Percentiles rank a stretch among this genome's conserved stretches.
Conservation (phyloP, 768 basidiomycete species). For the Kwoniella sp. region DNA sequence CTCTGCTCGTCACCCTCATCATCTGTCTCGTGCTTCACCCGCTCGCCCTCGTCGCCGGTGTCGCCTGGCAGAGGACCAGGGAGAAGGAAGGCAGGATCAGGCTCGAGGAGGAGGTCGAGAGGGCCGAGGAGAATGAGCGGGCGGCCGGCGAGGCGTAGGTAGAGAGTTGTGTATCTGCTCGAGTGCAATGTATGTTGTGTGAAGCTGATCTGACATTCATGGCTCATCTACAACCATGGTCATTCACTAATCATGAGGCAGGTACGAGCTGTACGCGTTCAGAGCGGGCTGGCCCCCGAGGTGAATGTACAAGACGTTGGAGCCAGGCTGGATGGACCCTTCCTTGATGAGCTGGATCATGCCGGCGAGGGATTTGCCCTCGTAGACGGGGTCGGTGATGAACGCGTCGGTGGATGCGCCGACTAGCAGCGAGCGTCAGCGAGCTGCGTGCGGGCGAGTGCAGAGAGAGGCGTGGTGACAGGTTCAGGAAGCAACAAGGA, state of each 20-base stretch:
- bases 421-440: no score
- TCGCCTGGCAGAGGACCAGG: slow-evolving; percentile 47
- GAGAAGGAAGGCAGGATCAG: slow-evolving; percentile 50
- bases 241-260: slow-evolving; percentile 19
- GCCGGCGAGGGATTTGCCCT: slow-evolving; percentile 31
- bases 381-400: slow-evolving; percentile 34
- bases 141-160: slow-evolving; percentile 19
- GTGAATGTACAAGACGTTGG: slow-evolving; percentile 34
- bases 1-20: slow-evolving; percentile 49
- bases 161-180: background rate
- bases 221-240: no score
- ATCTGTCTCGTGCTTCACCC: slow-evolving; percentile 50
- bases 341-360: slow-evolving; percentile 32
- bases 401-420: slow-evolving; percentile 24
- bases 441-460: no score
- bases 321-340: slow-evolving; percentile 18
- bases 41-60: slow-evolving; percentile 47
- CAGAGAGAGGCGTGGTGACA: no score
- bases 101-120: slow-evolving; percentile 49
- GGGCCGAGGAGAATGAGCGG: slow-evolving; percentile 31
- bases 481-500: no score
- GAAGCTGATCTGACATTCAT: no score
- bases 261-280: slow-evolving; percentile 29
- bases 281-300: slow-evolving; percentile 33
- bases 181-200: no score